These are phyloP conservation scores for Magnusiomyces fungicola DNA, from an alignment of 1,139 yeast genomes.

Conservation along the genomic window DNA sequence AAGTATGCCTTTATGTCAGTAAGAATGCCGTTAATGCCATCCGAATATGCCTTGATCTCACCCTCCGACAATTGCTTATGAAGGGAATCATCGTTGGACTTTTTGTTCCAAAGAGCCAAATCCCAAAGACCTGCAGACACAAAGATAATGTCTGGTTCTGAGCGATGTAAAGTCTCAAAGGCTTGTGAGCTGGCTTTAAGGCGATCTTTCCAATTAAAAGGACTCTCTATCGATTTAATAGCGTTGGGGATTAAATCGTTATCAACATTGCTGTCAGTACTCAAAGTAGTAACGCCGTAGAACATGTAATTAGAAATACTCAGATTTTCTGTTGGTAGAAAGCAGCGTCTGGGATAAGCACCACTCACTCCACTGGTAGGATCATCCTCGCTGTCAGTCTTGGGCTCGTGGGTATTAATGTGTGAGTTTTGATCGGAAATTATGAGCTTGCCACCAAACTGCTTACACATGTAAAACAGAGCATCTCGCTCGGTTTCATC, in stretches of 20 bases:
- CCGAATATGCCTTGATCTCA: constrained; percentile 11
- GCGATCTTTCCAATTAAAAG: constrained; percentile 14
- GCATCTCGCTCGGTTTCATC: constrained; percentile 17
- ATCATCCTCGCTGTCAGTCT: background rate
- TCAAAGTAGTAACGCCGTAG: constrained; percentile 12
- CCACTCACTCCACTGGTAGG: constrained; percentile 3
- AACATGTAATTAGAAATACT: constrained; percentile 16
- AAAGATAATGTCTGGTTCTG: background rate
- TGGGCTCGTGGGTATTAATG: background rate
- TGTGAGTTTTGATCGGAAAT: constrained; percentile 14
- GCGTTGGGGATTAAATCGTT: background rate
- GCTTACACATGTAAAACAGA: constrained; percentile 14
- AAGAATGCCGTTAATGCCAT: constrained; percentile 10
- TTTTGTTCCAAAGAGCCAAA: background rate
- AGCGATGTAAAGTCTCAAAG: constrained; percentile 6
- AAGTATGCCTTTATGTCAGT: constrained; percentile 1
- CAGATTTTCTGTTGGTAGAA: constrained; percentile 13
- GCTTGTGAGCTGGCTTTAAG: constrained; percentile 11
- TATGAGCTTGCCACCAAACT: constrained; percentile 11
- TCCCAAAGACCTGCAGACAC: background rate
- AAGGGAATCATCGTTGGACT: background rate
- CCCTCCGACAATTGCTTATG: background rate
- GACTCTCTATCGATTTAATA: constrained; percentile 5
- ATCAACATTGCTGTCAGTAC: constrained; percentile 4
- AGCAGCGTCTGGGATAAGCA: constrained; percentile 16